A percentile compares a stretch with the other conserved stretches of the same genome.
Conservation (phyloP, 2,329 filamentous ascomycete species). For the Didymosphaeria variabile region DNA sequence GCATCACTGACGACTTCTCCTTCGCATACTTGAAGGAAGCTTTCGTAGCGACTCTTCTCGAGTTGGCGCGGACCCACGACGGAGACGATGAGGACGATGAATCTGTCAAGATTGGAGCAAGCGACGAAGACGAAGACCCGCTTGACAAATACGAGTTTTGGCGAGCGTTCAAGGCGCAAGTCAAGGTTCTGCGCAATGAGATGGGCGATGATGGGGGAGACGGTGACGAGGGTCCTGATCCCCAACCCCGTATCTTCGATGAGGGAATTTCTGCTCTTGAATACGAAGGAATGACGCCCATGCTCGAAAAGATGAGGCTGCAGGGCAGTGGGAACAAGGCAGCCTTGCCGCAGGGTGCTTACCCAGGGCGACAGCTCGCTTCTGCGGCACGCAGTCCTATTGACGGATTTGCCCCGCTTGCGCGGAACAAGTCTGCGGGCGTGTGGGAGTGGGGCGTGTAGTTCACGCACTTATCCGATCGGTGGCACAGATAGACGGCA, state of each 20-base stretch:
- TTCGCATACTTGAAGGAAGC: conserved; percentile 77
- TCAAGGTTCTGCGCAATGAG: conserved; percentile 68
- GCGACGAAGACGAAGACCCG: conserved; percentile 54
- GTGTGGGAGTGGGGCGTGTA: conserved; percentile 25
- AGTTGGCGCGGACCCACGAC: conserved; percentile 58
- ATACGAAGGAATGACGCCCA: conserved; percentile 30
- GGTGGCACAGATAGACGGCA: background rate
- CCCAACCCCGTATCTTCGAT: conserved; percentile 26
- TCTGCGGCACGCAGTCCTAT: conserved; percentile 24
- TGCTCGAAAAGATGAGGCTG: conserved; percentile 31
- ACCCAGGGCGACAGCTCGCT: conserved; percentile 15
- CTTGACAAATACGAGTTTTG: conserved; percentile 65
- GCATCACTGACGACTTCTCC: conserved; percentile 70
- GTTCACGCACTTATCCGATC: conserved; percentile 34
- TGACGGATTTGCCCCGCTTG: conserved; percentile 23
- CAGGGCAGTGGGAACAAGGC: conserved; percentile 35
- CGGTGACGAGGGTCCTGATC: conserved; percentile 17
- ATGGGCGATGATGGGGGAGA: conserved; percentile 51
- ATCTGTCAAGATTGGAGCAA: conserved; percentile 31
- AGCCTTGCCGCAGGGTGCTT: conserved; percentile 27
- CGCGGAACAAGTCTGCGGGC: conserved; percentile 22
- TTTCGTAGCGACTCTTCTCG: conserved; percentile 70
- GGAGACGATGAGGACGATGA: conserved; percentile 29
- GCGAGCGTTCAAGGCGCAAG: conserved; percentile 70
- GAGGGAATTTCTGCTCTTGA: conserved; percentile 31